These are phyloP conservation scores for Citrus medica DNA, from an alignment of 345 rosid species.

Conservation along the genomic window DNA sequence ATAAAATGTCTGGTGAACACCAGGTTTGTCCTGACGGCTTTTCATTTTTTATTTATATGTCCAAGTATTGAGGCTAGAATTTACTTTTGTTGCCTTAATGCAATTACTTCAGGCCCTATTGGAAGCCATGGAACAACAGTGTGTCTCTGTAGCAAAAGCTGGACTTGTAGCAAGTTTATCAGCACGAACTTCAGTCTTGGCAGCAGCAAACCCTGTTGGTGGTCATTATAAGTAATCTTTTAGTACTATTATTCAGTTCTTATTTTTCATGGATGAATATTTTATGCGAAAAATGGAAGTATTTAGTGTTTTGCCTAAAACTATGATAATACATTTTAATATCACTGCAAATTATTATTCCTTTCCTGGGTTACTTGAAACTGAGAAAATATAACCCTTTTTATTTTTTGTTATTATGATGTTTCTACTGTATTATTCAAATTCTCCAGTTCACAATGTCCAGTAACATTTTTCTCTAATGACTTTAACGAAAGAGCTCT, in stretches of 20 bases:
- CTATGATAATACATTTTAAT: background rate
- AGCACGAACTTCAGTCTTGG: conserved; percentile 93
- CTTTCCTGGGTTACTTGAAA: background rate
- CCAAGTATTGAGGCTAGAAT: conserved; percentile 10
- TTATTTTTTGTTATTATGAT: background rate
- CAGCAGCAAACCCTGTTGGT: conserved; percentile 98
- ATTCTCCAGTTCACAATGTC: background rate
- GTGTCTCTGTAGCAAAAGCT: conserved; percentile 98
- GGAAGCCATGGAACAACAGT: conserved; percentile 99
- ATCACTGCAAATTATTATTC: background rate
- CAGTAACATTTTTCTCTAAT: background rate
- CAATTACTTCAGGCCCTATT: conserved; percentile 64
- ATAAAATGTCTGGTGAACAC: conserved; percentile 95
- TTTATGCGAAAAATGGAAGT: background rate
- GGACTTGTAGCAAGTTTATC: conserved; percentile 96
- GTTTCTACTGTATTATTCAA: background rate
- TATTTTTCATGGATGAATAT: background rate
- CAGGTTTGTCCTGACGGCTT: conserved; percentile 51
- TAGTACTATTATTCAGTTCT: background rate
- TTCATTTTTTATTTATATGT: conserved; percentile 10
- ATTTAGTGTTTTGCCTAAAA: background rate
- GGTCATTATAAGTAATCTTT: conserved; percentile 89
- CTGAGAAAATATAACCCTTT: background rate
- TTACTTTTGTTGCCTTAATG: conserved; percentile 19
- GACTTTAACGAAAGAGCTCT: background rate